Percentiles rank a stretch among this genome's conserved stretches.
phyloP scores from a whole-genome alignment of 345 rosid genomes.

The Erodium maritimum region DNA sequence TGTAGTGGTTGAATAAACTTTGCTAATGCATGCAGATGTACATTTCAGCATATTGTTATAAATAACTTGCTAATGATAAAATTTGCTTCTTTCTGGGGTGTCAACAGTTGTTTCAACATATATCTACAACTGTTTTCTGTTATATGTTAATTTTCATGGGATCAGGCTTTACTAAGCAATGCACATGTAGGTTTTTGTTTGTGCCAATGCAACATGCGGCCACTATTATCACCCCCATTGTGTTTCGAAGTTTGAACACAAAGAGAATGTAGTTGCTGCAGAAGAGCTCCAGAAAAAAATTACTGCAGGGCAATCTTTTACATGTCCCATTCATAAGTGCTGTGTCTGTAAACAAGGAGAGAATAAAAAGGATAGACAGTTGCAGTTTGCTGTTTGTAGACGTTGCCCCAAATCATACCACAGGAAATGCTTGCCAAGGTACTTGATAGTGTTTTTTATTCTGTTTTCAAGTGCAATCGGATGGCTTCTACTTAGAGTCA shows the following conservation, averaged over 20 bases:
- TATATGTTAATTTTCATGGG: background rate
- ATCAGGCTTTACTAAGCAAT: background rate
- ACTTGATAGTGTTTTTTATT: conserved; percentile 5
- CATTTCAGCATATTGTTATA: background rate
- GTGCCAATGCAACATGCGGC: conserved; percentile 84
- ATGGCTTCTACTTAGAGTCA: too few relatives aligned
- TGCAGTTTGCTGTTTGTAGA: conserved; percentile 87
- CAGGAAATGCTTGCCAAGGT: conserved; percentile 89
- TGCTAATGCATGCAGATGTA: background rate
- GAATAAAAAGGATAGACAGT: conserved; percentile 36
- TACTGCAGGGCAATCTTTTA: conserved; percentile 45
- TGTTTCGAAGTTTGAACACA: conserved; percentile 43
- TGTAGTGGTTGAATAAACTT: too few relatives aligned
- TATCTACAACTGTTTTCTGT: background rate
- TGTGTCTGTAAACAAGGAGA: conserved; percentile 55
- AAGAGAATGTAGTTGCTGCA: conserved; percentile 41
- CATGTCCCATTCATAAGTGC: conserved; percentile 86
- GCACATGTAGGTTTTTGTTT: conserved; percentile 54
- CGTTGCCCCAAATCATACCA: conserved; percentile 90
- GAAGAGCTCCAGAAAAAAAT: conserved; percentile 46
- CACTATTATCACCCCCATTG: conserved; percentile 79
- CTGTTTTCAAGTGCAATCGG: background rate
- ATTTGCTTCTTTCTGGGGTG: background rate
- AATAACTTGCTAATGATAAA: background rate
- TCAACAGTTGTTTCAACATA: background rate